phyloP scores from a whole-genome alignment of 768 basidiomycete species.

The Podaxis sp. region DNA sequence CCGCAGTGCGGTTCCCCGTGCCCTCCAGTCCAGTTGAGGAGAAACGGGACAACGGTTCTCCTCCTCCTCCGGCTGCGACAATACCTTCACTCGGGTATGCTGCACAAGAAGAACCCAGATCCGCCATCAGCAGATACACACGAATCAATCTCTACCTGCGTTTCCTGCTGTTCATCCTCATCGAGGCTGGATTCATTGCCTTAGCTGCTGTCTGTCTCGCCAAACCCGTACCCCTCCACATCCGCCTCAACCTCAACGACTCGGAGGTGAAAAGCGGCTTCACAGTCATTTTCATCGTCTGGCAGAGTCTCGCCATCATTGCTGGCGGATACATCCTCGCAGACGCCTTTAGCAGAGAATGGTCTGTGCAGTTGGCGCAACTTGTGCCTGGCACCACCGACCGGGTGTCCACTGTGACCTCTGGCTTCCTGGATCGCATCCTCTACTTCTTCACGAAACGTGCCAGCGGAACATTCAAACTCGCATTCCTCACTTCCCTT shows the following conservation, averaged over 20 bases:
- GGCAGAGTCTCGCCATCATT: conserved; percentile 10
- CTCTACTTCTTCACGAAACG: conserved; percentile 2
- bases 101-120: neutral
- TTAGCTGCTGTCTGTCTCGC: conserved; percentile 8
- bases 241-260: conserved; percentile 4
- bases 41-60: neutral
- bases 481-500: conserved; percentile 12
- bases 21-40: neutral
- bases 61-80: neutral
- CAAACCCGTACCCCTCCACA: conserved; percentile 3
- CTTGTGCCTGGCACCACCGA: conserved; percentile 7
- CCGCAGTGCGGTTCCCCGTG: neutral
- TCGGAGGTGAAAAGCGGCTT: conserved; percentile 13
- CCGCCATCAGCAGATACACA: neutral
- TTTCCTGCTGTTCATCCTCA: neutral
- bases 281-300: conserved; percentile 11
- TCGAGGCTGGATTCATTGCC: conserved; percentile 7
- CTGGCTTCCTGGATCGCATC: conserved; percentile 13
- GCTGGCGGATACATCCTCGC: conserved; percentile 8
- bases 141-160: neutral
- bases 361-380: conserved; percentile 8
- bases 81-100: neutral
- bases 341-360: conserved; percentile 15
- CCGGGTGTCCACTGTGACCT: conserved; percentile 12
- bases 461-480: conserved; percentile 8